Base-by-base conservation (phyloP, 2,329 filamentous ascomycete genomes). In the Alternaria hordeiaustralica region DNA sequence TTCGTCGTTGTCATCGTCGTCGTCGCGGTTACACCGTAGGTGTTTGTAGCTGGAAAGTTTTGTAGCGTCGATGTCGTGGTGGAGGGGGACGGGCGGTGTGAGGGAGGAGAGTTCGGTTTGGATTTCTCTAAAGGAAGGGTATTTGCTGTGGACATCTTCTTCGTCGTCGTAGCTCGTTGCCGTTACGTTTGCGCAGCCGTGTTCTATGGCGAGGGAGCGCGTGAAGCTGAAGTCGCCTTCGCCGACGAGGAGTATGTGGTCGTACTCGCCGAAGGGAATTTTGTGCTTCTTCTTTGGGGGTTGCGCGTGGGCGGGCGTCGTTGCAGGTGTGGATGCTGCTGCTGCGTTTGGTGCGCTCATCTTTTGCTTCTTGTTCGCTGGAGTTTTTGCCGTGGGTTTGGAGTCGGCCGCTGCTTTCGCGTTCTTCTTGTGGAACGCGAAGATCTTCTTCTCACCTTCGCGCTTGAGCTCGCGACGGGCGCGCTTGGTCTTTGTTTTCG, bases 191-290 rank as follows among this genome's bases (percentile, higher is more conserved):
- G 82, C 85, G 82, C 89, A 92, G 68, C 83, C 85, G 80, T 93
- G 90, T 72, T 90, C 84, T 57, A 85, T 79, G 56, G 90, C 84
- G 3, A 95, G 84, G 2, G 88, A 89, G 26, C 86, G 86, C 12
- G 92, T 87, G 78, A 94, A 95, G 77, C 90, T 93, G 75, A 96
- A 88, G 79, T 96, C 92, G 68, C 83, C 92, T 76, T 96, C 92
- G 72, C 92, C 92, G 55, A 95, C 82, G 3, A 95, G 87, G 7
- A 96, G 87, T 66, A 95, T 93, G 71, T 86, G 82, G 69, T 94
- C 88, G 71, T 86, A 81, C 43, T 86, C 82, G 23, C 84, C 79
- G 79, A 95, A 94, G 15, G 92, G 92, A 21, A 94, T 89, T 51
- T 51, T 26, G 33, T 49, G 60, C 23, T 63, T 62, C n/a, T 30